A percentile compares a stretch with the other conserved stretches of the same genome.
Evolutionary conservation across 352 stramenopile species (phyloP).

Genomic region (Peronospora destructor): DNA sequence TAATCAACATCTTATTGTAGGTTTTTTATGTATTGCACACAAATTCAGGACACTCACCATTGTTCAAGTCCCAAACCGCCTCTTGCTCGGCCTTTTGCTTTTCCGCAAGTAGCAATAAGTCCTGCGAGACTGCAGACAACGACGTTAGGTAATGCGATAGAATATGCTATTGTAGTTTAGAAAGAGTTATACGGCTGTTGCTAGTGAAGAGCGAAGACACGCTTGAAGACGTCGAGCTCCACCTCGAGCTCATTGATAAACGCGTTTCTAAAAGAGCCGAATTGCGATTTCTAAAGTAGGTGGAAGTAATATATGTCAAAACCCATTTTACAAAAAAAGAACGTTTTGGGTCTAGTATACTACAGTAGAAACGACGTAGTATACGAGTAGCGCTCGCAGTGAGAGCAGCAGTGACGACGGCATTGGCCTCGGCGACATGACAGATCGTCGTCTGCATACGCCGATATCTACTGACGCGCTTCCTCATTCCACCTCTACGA

Average conservation of each 20-base stretch:
- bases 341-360: neutral
- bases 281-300: too few relatives aligned
- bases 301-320: too few relatives aligned
- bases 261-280: neutral
- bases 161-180: neutral
- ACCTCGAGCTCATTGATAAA: slow-evolving; percentile 8
- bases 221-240: slow-evolving; percentile 4
- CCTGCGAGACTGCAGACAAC: slow-evolving; percentile 18
- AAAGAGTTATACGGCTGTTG: slow-evolving; percentile 9
- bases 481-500: slow-evolving; percentile 12
- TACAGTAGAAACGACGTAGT: neutral
- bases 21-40: slow-evolving; percentile 1
- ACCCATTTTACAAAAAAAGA: too few relatives aligned
- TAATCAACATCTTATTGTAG: neutral
- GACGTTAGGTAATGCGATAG: neutral
- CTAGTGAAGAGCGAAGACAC: slow-evolving; percentile 1
- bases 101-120: slow-evolving; percentile 48
- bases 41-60: slow-evolving; percentile 22
- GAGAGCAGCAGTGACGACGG: slow-evolving; percentile 3
- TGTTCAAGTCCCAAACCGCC: slow-evolving; percentile 38
- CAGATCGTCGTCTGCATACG: neutral
- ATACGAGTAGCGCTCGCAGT: neutral
- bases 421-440: neutral
- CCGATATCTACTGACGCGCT: neutral
- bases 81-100: slow-evolving; percentile 44